phyloP scores from a whole-genome alignment of 2,329 filamentous ascomycete genomes.

The Xylariaceae sp. region DNA sequence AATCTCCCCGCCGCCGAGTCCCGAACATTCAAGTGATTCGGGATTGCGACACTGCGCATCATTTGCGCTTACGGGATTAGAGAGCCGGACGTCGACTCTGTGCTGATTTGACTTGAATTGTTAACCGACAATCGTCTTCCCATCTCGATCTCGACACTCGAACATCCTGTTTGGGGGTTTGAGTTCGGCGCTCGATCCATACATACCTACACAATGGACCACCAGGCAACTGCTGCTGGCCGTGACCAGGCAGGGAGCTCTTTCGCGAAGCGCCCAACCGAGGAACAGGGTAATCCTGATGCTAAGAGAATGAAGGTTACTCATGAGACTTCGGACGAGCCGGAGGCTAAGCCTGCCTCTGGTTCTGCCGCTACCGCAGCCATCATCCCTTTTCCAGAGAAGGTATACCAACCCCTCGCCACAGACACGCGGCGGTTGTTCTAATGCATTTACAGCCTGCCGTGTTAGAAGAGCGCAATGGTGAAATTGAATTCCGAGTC shows the following conservation, averaged over 20 bases:
- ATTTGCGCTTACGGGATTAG: not conserved
- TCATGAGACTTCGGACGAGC: not conserved
- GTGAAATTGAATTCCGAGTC: constrained; percentile 93
- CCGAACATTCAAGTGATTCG: too few relatives aligned
- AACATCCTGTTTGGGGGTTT: not conserved
- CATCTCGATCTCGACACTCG: not conserved
- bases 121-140: not conserved
- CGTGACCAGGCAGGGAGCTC: not conserved
- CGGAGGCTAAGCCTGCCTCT: not conserved
- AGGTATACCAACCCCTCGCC: not conserved
- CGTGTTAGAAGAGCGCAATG: constrained; percentile 86
- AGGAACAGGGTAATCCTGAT: not conserved
- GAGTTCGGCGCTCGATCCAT: not conserved
- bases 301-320: not conserved
- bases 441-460: constrained; percentile 56
- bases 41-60: not conserved
- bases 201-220: not conserved
- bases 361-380: constrained; percentile 9
- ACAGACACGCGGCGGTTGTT: not conserved
- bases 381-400: not conserved
- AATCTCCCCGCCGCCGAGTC: not conserved
- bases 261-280: not conserved
- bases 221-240: not conserved
- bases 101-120: not conserved
- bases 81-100: not conserved